Percentiles rank a stretch among this genome's conserved stretches.
Conservation (phyloP, 441 rosid species). For the Adansonia gregorii region DNA sequence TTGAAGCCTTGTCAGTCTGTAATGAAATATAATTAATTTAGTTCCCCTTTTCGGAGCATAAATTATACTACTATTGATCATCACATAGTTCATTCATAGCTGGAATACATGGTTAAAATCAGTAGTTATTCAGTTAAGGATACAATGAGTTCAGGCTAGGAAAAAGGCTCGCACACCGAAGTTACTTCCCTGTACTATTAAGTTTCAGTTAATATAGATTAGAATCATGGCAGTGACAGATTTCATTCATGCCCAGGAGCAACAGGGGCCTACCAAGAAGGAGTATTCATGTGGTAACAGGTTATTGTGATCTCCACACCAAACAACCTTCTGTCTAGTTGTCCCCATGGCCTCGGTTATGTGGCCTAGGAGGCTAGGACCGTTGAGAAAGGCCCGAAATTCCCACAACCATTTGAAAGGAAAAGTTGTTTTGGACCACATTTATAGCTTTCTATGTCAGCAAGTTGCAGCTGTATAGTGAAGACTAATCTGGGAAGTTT, state of each 20-base stretch:
- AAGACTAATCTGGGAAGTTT: no score
- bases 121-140: no score
- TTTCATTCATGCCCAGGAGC: conserved; percentile 2
- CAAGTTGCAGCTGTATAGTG: no score
- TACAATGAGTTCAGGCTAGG: no score
- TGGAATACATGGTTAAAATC: no score
- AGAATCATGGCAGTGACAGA: not conserved
- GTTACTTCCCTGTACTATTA: not conserved
- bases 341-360: conserved; percentile 28
- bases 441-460: no score
- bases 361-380: conserved; percentile 40
- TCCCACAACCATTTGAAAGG: conserved; percentile 5
- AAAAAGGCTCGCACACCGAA: not conserved
- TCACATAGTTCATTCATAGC: no score
- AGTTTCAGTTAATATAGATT: conserved; percentile 19
- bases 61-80: no score
- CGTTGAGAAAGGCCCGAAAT: conserved; percentile 22
- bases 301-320: conserved; percentile 27
- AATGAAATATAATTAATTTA: not conserved
- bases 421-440: not conserved
- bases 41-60: no score
- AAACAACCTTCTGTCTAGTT: conserved; percentile 38
- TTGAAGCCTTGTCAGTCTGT: conserved; percentile 95
- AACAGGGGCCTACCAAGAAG: conserved; percentile 28
- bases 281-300: conserved; percentile 28